phyloP scores from a whole-genome alignment of 345 rosid species.

The Cardiospermum halicacabum region DNA sequence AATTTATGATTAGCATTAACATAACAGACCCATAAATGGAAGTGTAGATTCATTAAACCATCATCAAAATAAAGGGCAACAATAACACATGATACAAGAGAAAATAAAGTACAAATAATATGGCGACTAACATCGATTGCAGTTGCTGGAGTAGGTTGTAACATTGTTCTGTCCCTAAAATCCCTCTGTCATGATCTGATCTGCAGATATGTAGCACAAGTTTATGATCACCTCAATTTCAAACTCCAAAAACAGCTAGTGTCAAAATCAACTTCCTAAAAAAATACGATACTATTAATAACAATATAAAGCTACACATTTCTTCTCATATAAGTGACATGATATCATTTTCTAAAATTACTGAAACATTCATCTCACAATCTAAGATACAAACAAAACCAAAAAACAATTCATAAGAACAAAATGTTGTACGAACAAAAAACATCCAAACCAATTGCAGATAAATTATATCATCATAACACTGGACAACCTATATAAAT shows the following conservation, averaged over 20 bases:
- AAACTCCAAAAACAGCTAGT: not conserved
- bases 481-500: not conserved
- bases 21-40: too few species aligned
- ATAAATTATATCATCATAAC: not conserved
- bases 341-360: not conserved
- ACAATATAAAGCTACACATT: too few species aligned
- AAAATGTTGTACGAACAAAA: not conserved
- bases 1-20: conserved; percentile 14
- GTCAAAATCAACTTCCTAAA: not conserved
- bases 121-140: conserved; percentile 69
- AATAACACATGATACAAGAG: conserved; percentile 8
- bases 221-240: conserved; percentile 11
- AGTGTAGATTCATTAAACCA: not conserved
- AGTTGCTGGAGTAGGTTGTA: conserved; percentile 92
- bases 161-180: conserved; percentile 63
- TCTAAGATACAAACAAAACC: not conserved
- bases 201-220: conserved; percentile 35
- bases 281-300: not conserved
- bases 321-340: not conserved
- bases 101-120: conserved; percentile 14
- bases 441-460: not conserved
- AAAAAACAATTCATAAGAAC: not conserved
- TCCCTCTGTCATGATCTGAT: conserved; percentile 81
- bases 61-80: not conserved
- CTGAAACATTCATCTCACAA: not conserved